Evolutionary conservation across 2,329 filamentous ascomycete species (phyloP).

Genomic region (Cladosporium austrohemisphaericum): DNA sequence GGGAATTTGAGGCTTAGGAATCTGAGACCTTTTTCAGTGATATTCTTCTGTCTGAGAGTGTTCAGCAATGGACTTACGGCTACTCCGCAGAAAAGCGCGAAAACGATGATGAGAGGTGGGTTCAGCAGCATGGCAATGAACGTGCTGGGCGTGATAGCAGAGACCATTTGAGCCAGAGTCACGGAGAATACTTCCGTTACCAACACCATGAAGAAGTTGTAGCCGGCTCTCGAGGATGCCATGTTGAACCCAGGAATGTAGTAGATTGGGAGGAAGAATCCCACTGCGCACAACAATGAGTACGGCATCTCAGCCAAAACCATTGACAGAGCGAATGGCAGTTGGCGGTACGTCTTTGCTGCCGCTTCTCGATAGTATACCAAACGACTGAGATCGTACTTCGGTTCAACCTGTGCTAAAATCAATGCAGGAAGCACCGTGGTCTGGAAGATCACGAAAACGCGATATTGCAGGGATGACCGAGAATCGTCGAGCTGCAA

Average conservation of each 20-base stretch:
- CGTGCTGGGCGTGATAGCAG: constrained; percentile 71
- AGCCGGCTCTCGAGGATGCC: constrained; percentile 65
- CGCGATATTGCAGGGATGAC: constrained; percentile 73
- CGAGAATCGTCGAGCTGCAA: constrained; percentile 73
- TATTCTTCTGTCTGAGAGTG: constrained; percentile 44
- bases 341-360: constrained; percentile 79
- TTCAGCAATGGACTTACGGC: constrained; percentile 51
- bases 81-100: constrained; percentile 83
- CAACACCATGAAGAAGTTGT: constrained; percentile 81
- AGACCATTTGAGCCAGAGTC: constrained; percentile 71
- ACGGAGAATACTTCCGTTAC: constrained; percentile 82
- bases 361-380: constrained; percentile 84
- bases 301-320: constrained; percentile 84
- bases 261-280: constrained; percentile 80
- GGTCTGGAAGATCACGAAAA: constrained; percentile 84
- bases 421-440: constrained; percentile 80
- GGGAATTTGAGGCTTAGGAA: constrained; percentile 69
- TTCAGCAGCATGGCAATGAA: constrained; percentile 78
- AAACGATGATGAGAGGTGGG: constrained; percentile 70
- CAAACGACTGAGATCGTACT: constrained; percentile 74
- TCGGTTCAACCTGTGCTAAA: constrained; percentile 77
- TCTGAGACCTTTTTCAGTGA: constrained; percentile 6
- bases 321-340: constrained; percentile 73
- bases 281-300: constrained; percentile 71
- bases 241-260: constrained; percentile 73